Conservation (phyloP, 192 early-diverging fungal species). For the Coemansia sp. region DNA sequence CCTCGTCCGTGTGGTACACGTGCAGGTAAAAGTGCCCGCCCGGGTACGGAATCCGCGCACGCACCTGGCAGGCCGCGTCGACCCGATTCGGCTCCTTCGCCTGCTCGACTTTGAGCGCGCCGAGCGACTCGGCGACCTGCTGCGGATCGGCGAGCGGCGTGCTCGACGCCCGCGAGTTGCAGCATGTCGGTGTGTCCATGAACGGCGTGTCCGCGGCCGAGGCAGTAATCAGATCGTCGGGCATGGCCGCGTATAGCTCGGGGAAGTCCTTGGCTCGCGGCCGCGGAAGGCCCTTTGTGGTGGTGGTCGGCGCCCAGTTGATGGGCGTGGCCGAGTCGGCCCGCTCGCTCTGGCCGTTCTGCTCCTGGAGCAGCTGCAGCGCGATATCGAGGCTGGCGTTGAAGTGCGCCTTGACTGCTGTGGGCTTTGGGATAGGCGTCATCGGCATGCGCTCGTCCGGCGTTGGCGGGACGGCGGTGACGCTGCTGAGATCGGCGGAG, state of each 20-base stretch:
- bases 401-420: constrained; percentile 36
- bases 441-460: constrained; percentile 22
- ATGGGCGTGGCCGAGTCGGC: background rate
- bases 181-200: constrained; percentile 12
- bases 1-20: constrained; percentile 79
- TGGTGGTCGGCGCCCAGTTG: background rate
- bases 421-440: constrained; percentile 3
- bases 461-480: constrained; percentile 34
- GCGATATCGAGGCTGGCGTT: constrained; percentile 51
- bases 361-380: constrained; percentile 25
- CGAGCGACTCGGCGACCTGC: background rate
- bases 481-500: constrained; percentile 3
- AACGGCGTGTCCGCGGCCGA: constrained; percentile 5
- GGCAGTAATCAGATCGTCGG: constrained; percentile 33
- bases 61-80: constrained; percentile 52
- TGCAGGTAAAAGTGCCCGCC: constrained; percentile 79
- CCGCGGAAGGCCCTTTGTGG: background rate
- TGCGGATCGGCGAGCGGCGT: constrained; percentile 2
- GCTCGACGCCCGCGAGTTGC: constrained; percentile 22
- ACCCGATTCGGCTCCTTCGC: constrained; percentile 4
- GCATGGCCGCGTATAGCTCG: constrained; percentile 6
- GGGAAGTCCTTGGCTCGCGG: background rate
- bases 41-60: constrained; percentile 76
- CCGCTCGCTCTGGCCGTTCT: background rate
- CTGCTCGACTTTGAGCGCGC: background rate